Conservation (phyloP, 345 rosid genomes). For the Pistacia vera region DNA sequence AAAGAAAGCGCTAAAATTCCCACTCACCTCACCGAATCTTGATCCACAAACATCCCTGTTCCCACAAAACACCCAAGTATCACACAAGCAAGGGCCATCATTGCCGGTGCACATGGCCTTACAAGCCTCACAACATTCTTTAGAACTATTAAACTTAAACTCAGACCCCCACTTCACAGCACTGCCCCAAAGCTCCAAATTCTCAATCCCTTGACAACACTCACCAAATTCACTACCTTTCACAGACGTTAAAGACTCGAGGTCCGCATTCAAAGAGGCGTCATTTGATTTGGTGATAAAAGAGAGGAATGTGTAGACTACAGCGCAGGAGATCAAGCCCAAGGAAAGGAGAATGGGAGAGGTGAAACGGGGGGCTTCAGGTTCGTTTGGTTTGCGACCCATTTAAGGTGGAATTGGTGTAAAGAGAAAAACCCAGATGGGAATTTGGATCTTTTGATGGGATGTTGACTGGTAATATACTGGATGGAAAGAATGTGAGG, state of each 20-base stretch:
- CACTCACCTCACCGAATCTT: slow-evolving; percentile 85
- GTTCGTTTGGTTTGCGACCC: slow-evolving; percentile 51
- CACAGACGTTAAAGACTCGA: slow-evolving; percentile 18
- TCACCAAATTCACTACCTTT: slow-evolving; percentile 29
- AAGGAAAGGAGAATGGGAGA: slow-evolving; percentile 50
- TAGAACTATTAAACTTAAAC: slow-evolving; percentile 74
- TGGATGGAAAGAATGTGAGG: slow-evolving; percentile 8
- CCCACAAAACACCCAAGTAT: slow-evolving; percentile 94
- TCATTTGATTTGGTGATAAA: slow-evolving; percentile 37
- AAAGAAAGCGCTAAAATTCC: slow-evolving; percentile 2
- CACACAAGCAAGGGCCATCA: slow-evolving; percentile 95
- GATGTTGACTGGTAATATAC: slow-evolving; percentile 7
- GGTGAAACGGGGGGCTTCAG: slow-evolving; percentile 58
- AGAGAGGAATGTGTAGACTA: slow-evolving; percentile 75
- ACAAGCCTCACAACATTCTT: slow-evolving; percentile 80
- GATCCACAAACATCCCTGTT: slow-evolving; percentile 73
- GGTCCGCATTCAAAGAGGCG: slow-evolving; percentile 10
- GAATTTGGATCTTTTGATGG: slow-evolving; percentile 13
- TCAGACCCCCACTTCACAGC: slow-evolving; percentile 99
- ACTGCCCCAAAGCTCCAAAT: slow-evolving; percentile 94
- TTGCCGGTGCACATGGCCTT: slow-evolving; percentile 85
- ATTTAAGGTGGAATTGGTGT: slow-evolving; percentile 31
- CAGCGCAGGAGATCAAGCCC: slow-evolving; percentile 57
- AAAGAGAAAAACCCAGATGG: slow-evolving; percentile 20
- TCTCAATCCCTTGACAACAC: slow-evolving; percentile 84